Percentiles rank a stretch among this genome's conserved stretches.
Evolutionary conservation across 2,329 filamentous ascomycete species (phyloP).

Genomic region (Xylaria sp.): DNA sequence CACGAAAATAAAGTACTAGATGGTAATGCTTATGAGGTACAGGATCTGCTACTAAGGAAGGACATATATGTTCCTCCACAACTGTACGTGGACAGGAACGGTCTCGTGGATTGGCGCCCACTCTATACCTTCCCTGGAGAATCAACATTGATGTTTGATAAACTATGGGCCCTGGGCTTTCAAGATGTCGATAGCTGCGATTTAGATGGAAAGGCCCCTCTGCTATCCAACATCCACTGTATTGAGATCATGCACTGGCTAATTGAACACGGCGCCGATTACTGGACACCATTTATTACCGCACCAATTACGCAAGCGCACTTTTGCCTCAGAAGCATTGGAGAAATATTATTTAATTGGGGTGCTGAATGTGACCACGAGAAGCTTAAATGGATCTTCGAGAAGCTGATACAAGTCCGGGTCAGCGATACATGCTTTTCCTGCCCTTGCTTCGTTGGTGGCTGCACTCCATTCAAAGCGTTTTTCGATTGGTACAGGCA

Average conservation of each 20-base stretch:
- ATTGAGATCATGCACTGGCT: neutral
- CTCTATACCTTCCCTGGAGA: too few species aligned
- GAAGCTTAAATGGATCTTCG: neutral
- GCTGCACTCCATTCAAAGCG: conserved; percentile 12
- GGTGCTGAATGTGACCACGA: too few species aligned
- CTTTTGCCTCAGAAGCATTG: neutral
- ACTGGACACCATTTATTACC: conserved; percentile 15
- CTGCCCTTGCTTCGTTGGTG: conserved; percentile 8
- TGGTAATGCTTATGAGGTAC: neutral
- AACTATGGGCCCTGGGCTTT: conserved; percentile 20
- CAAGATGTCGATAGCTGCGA: neutral
- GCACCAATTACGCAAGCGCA: conserved; percentile 5
- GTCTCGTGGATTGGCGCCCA: too few species aligned
- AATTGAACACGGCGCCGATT: conserved; percentile 27
- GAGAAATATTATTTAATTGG: too few species aligned
- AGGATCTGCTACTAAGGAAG: neutral
- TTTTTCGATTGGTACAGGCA: neutral
- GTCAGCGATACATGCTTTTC: conserved; percentile 1
- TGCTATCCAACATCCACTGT: neutral
- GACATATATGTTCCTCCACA: neutral
- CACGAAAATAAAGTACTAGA: conserved; percentile 6
- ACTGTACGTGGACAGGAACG: neutral
- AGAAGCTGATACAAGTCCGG: conserved; percentile 8
- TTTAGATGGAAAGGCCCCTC: neutral
- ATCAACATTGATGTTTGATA: neutral